These are phyloP conservation scores for Rhizodiscina lignyota DNA, from an alignment of 495 filamentous ascomycete species.

Conservation along the genomic window DNA sequence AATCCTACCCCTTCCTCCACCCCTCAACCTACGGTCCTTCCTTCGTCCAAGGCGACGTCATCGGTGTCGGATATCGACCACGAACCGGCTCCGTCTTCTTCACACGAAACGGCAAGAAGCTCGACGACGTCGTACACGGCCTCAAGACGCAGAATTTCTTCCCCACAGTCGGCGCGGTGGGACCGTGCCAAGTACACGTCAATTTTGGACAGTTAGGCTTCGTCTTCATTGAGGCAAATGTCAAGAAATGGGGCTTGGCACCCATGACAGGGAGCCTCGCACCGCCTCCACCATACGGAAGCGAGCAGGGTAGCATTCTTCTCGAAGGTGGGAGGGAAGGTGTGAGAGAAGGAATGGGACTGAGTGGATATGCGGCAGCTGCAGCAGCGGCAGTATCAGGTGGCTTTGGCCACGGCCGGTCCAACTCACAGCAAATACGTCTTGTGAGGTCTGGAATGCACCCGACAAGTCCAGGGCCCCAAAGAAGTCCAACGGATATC, in stretches of 20 bases:
- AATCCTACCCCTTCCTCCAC: conserved; percentile 70
- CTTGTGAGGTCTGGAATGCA: conserved; percentile 35
- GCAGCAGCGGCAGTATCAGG: conserved; percentile 24
- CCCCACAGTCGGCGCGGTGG: conserved; percentile 85
- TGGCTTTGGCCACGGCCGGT: conserved; percentile 34
- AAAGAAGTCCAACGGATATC: conserved; percentile 90
- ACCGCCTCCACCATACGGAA: conserved; percentile 90
- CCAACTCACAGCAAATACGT: conserved; percentile 38
- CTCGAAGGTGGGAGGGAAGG: conserved; percentile 71
- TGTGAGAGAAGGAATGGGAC: conserved; percentile 35
- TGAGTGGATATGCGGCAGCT: conserved; percentile 31
- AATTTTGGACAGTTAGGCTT: conserved; percentile 97
- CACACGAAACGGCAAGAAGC: conserved; percentile 91
- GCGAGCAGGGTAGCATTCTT: conserved; percentile 86
- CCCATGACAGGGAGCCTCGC: conserved; percentile 91
- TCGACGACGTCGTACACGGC: conserved; percentile 89
- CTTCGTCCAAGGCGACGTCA: conserved; percentile 82
- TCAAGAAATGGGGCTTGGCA: conserved; percentile 97
- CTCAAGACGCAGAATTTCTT: conserved; percentile 93
- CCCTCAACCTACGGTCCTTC: conserved; percentile 64
- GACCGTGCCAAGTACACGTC: conserved; percentile 80
- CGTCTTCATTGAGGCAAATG: conserved; percentile 97
- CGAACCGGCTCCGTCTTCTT: conserved; percentile 93
- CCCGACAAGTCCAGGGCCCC: conserved; percentile 75
- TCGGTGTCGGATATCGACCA: conserved; percentile 90